These are phyloP conservation scores for Ophiocordyceps camponoti-leonardi DNA, from an alignment of 2,329 filamentous ascomycete genomes.

Conservation along the genomic window DNA sequence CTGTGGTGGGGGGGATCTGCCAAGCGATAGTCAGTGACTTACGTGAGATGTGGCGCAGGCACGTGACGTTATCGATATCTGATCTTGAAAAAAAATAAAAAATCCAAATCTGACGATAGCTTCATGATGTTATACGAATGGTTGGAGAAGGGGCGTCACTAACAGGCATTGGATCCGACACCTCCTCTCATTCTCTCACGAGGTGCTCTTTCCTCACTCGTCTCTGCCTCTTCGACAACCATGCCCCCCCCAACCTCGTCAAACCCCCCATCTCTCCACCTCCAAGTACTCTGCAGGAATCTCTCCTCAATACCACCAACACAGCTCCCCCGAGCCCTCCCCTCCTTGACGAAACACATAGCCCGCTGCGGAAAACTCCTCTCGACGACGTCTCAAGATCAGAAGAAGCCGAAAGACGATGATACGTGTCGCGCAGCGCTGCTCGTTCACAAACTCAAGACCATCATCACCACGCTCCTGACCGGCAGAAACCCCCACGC, in stretches of 20 bases:
- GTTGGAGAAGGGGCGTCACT: no score
- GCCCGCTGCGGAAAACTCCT: slow-evolving; percentile 41
- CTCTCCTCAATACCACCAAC: slow-evolving; percentile 54
- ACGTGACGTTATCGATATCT: not conserved
- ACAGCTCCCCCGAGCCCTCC: slow-evolving; percentile 57
- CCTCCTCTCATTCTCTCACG: no score
- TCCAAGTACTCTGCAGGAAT: slow-evolving; percentile 48
- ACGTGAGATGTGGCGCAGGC: not conserved
- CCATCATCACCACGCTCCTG: slow-evolving; percentile 58
- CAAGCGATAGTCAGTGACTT: no score
- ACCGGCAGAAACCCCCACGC: slow-evolving; percentile 60
- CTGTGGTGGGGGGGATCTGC: no score
- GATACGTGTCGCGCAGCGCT: slow-evolving; percentile 41
- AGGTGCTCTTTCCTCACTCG: no score
- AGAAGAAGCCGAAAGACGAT: slow-evolving; percentile 42
- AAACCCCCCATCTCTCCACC: slow-evolving; percentile 24
- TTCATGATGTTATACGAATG: not conserved
- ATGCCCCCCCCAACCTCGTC: not conserved
- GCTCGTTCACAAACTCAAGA: slow-evolving; percentile 70
- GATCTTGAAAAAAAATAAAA: not conserved
- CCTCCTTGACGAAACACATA: slow-evolving; percentile 47
- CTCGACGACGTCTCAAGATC: slow-evolving; percentile 36
- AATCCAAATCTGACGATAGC: not conserved
- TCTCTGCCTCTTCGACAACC: not conserved
- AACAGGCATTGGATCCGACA: no score